These are phyloP conservation scores for Exserohilum turcica DNA, from an alignment of 2,329 filamentous ascomycete species.

Conservation along the genomic window DNA sequence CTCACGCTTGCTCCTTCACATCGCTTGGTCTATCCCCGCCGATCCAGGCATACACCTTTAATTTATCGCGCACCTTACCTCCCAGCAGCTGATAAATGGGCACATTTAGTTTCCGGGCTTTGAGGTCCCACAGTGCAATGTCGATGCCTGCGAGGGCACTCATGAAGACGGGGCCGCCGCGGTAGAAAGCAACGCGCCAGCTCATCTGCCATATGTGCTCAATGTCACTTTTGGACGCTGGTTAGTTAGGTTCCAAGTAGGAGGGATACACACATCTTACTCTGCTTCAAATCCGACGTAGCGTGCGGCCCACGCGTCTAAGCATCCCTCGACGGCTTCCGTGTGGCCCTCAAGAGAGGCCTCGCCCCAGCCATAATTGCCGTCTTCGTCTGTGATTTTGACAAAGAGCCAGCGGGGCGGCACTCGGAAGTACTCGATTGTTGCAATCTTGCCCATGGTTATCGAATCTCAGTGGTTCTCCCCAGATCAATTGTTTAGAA, in stretches of 20 bases:
- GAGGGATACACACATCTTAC: slow-evolving; percentile 53
- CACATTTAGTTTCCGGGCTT: slow-evolving; percentile 66
- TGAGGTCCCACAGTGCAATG: slow-evolving; percentile 80
- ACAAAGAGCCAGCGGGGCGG: slow-evolving; percentile 79
- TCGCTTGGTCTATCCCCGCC: slow-evolving; percentile 73
- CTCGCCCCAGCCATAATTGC: slow-evolving; percentile 73
- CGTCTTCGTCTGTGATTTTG: slow-evolving; percentile 71
- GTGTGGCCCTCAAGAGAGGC: slow-evolving; percentile 75
- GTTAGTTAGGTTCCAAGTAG: background rate
- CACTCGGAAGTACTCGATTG: slow-evolving; percentile 75
- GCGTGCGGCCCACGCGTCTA: slow-evolving; percentile 68
- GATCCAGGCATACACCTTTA: slow-evolving; percentile 79
- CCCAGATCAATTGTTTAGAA: no score
- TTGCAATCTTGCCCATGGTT: slow-evolving; percentile 66
- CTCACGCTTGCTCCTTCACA: slow-evolving; percentile 66
- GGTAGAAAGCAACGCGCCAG: slow-evolving; percentile 73
- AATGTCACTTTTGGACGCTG: slow-evolving; percentile 66
- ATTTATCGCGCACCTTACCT: slow-evolving; percentile 71
- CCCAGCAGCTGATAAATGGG: slow-evolving; percentile 76
- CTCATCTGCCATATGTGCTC: slow-evolving; percentile 80
- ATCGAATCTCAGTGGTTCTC: background rate
- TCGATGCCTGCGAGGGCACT: slow-evolving; percentile 77
- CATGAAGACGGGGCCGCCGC: slow-evolving; percentile 81
- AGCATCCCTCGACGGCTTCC: slow-evolving; percentile 73
- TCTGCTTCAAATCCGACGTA: slow-evolving; percentile 72